Percentiles rank a stretch among this genome's conserved stretches.
Evolutionary conservation across 1,139 yeast species (phyloP).

Genomic region (Magnusiomyces suaveolens): DNA sequence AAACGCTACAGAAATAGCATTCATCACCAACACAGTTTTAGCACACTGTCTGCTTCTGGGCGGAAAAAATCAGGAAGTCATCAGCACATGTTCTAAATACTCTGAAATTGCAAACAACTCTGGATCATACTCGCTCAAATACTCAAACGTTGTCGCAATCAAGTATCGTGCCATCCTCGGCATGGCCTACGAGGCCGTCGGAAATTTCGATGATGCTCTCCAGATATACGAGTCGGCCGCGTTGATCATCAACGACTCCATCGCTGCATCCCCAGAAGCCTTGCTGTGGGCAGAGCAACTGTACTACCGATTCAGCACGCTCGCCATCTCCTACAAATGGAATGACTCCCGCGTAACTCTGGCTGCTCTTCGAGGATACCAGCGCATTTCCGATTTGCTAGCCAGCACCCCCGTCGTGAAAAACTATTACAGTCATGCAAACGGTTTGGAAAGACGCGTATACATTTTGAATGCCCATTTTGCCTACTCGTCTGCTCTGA

Average conservation of each 20-base stretch:
- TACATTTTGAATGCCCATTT: constrained; percentile 17
- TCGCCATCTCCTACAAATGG: constrained; percentile 16
- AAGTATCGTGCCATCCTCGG: constrained; percentile 25
- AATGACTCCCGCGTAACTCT: constrained; percentile 16
- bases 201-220: constrained; percentile 21
- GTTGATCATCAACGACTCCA: constrained; percentile 6
- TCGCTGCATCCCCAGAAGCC: constrained; percentile 17
- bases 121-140: constrained; percentile 8
- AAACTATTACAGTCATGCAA: constrained; percentile 2
- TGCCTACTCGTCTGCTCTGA: constrained; percentile 14
- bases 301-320: constrained; percentile 19
- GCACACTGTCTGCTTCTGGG: constrained; percentile 19
- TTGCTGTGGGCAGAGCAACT: constrained; percentile 23
- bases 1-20: constrained; percentile 14
- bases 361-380: constrained; percentile 21
- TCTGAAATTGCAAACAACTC: background rate
- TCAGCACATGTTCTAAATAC: constrained; percentile 13
- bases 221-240: constrained; percentile 18
- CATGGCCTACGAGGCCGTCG: constrained; percentile 21
- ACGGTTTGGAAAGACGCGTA: constrained; percentile 14
- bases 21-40: constrained; percentile 18
- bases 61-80: constrained; percentile 16
- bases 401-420: constrained; percentile 7
- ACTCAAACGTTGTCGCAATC: constrained; percentile 19
- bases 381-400: constrained; percentile 14